Base-by-base conservation (phyloP, 768 basidiomycete genomes). In the Rubroboletus satanas region DNA sequence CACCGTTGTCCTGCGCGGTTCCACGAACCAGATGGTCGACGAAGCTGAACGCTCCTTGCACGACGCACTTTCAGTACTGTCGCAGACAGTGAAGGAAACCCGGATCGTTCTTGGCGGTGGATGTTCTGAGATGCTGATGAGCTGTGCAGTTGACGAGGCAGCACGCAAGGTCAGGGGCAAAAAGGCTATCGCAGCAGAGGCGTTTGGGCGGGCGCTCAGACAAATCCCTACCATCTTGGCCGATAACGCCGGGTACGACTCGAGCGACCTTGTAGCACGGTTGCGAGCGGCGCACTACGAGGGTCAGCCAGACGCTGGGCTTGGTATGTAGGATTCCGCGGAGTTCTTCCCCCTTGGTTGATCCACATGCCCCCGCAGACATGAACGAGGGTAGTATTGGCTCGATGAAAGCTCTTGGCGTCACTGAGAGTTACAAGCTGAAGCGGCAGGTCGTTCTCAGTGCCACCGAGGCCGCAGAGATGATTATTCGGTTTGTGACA, bases 51-150 rank as follows among this genome's bases (percentile, higher is more conserved):
- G 97, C 11, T 98, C 96, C 1, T 76, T 99, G 43, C 97, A 98
- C 67, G 97, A 99, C 62, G 97, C 97, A 4, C 86, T 99, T 10
- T 96, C 93, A 0, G 97, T 99, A 5, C 80, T 99, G 15, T 96
- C 95, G 15, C 97, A 99, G 67, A 98, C 96, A 0, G 93, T 97
- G 58, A 95, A 93, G 75, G 97, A 99, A 78, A 96, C 96, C 2
- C 82, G 97, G 37, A 82, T 92, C 3, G 90, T 93, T 3, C 85
- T 98, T 29, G 97, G 97, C 5, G 97, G 97, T 45, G 97, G 97
- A 31, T 99, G 97, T 72, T 86, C 94, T 2, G 97, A 99, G 77
- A 98, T 97, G 94, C 71, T 93, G 62, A 99, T 99, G 97, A 87
- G 85, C 63, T 92, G 90, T 62, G 89, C 91, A 1, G 90, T 95